phyloP scores from a whole-genome alignment of 306 rosid genomes.

The Vigna angularis region DNA sequence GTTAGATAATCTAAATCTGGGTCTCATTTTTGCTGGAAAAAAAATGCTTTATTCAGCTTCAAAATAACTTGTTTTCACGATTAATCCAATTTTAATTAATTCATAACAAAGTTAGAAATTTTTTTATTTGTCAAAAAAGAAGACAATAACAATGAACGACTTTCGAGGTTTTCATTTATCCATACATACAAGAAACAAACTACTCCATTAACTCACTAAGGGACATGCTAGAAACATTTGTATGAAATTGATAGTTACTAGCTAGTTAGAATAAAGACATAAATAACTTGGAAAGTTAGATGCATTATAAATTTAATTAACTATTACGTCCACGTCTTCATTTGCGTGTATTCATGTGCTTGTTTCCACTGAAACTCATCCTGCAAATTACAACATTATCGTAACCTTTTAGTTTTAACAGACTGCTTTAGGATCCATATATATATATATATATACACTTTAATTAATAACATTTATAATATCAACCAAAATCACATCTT shows the following conservation, averaged over 20 bases:
- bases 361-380: neutral
- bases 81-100: no score
- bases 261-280: neutral
- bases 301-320: neutral
- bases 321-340: slow-evolving; percentile 13
- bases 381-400: neutral
- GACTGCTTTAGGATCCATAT: no score
- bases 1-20: no score
- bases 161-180: neutral
- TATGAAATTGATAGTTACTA: neutral
- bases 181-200: slow-evolving; percentile 28
- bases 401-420: neutral
- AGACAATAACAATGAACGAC: neutral
- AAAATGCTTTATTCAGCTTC: no score
- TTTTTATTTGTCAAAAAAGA: no score
- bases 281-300: neutral
- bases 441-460: no score
- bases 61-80: no score
- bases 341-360: neutral
- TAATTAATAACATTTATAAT: no score
- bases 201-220: neutral
- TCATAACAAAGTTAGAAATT: no score
- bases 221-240: neutral
- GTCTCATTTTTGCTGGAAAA: no score
- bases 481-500: no score